Base-by-base conservation (phyloP, 2,329 filamentous ascomycete genomes). In the Rhexocercosporidium sp. region DNA sequence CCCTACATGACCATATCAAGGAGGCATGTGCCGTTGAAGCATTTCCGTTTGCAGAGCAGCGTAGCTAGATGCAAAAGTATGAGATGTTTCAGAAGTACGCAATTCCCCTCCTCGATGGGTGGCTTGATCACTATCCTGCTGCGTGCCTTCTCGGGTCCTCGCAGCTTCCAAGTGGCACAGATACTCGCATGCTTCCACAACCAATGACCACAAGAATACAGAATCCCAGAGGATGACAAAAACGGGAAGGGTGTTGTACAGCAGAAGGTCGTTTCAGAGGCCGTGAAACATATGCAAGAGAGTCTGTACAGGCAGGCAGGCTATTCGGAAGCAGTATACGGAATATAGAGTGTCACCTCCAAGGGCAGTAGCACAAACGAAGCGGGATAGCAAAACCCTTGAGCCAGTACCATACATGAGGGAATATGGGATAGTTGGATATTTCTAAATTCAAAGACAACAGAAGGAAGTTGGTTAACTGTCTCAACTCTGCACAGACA, bases 151-250 rank as follows among this genome's bases (percentile, higher is more conserved):
- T 53, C 64, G 64, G 64, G 64, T 53, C 46, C 22, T 60, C 37
- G 64, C 64, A 66, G 57, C 18, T 47, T 44, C 47, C 41, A 29
- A 44, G 44, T 53, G 39, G 41, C 37, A 56, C 56, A 44, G 56
- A 54, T 41, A 14, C 34, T 25, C 20, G 9, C 27, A 49, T 31
- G 12, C 51, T 37, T 39, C 14, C 41, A 56, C 6, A 59, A n/a
- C 62, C 51, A 64, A 59, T 47, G 7, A 44, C 6, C 25, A 22
- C 25, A 44, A 29, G 9, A 49, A 31, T 47, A 20, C 16, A 4
- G 8, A 4, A 14, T 18, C 25, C 29, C 29, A 41, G 25, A 12
- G 51, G 27, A 31, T 44, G 20, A 60, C 57, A 34, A 31, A n/a
- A 46, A 16, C 41, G 20, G 57, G 57, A 60, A 31, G 16, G 8